phyloP scores from a whole-genome alignment of 768 basidiomycete genomes.

The Podaxis sp. region DNA sequence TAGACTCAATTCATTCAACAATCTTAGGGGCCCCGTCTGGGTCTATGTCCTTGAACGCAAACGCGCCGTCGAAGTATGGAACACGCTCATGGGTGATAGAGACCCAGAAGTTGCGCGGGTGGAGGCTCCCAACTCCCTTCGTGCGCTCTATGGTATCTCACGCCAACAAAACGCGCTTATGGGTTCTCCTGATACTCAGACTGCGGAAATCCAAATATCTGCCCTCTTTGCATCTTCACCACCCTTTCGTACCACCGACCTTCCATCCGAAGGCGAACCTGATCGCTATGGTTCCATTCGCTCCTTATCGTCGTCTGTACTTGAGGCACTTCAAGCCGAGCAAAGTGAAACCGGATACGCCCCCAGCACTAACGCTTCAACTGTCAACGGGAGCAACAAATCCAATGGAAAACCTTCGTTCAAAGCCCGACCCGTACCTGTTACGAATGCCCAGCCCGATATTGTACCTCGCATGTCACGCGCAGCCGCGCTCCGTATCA shows the following conservation, averaged over 20 bases:
- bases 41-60: slow-evolving; percentile 86
- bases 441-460: slow-evolving; percentile 58
- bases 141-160: slow-evolving; percentile 65
- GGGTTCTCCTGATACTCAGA: slow-evolving; percentile 63
- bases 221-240: slow-evolving; percentile 83
- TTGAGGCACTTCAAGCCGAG: slow-evolving; percentile 40
- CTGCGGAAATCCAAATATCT: slow-evolving; percentile 78
- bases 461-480: slow-evolving; percentile 78
- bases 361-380: slow-evolving; percentile 44
- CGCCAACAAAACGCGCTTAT: slow-evolving; percentile 64
- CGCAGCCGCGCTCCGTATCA: slow-evolving; percentile 66
- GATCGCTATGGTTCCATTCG: slow-evolving; percentile 37
- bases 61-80: slow-evolving; percentile 78
- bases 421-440: slow-evolving; percentile 67
- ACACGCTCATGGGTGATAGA: slow-evolving; percentile 69
- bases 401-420: slow-evolving; percentile 52
- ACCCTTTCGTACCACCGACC: slow-evolving; percentile 68
- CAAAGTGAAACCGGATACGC: slow-evolving; percentile 40
- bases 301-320: slow-evolving; percentile 47
- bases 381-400: slow-evolving; percentile 40
- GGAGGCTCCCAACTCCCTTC: slow-evolving; percentile 64
- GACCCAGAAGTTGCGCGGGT: slow-evolving; percentile 58
- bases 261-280: slow-evolving; percentile 40
- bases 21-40: slow-evolving; percentile 79
- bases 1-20: slow-evolving; percentile 10